Evolutionary conservation across 2,329 filamentous ascomycete species (phyloP).

Genomic region (Colletotrichum melonis): DNA sequence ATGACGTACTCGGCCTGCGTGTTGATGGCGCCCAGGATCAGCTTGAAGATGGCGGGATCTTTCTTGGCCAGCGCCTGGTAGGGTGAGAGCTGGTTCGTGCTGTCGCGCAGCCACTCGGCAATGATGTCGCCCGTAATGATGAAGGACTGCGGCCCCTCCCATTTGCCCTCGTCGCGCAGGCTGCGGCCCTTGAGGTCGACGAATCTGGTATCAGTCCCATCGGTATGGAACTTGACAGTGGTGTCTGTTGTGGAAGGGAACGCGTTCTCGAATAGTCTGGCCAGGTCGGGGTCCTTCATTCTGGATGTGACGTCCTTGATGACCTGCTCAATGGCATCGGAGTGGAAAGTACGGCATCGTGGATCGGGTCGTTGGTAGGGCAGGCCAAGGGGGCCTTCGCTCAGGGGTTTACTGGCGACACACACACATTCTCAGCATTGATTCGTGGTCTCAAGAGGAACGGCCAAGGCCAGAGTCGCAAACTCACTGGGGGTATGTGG

Average conservation of each 20-base stretch:
- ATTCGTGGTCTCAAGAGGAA: background rate
- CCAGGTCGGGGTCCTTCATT: slow-evolving; percentile 88
- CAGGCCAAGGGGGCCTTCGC: slow-evolving; percentile 80
- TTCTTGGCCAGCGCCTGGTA: slow-evolving; percentile 89
- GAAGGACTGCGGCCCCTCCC: slow-evolving; percentile 90
- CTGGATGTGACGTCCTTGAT: slow-evolving; percentile 84
- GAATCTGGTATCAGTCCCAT: slow-evolving; percentile 57
- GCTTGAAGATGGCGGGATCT: slow-evolving; percentile 79
- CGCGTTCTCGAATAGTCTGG: slow-evolving; percentile 92
- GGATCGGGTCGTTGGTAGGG: slow-evolving; percentile 87
- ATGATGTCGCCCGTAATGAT: slow-evolving; percentile 95
- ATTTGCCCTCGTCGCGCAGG: slow-evolving; percentile 68
- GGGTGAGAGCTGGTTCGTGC: slow-evolving; percentile 91
- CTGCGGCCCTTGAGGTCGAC: slow-evolving; percentile 41
- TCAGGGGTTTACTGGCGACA: slow-evolving; percentile 75
- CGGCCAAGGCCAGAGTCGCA: background rate
- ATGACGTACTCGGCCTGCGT: slow-evolving; percentile 97
- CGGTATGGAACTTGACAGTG: slow-evolving; percentile 87
- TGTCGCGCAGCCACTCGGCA: slow-evolving; percentile 92
- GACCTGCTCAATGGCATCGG: slow-evolving; percentile 86
- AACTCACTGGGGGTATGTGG: slow-evolving; percentile 52
- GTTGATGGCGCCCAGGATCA: slow-evolving; percentile 94
- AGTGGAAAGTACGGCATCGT: slow-evolving; percentile 90
- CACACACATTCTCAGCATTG: slow-evolving; percentile 18
- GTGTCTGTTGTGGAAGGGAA: slow-evolving; percentile 94